phyloP scores from a whole-genome alignment of 1,284 basidiomycete species.

The Cutaneotrichosporon arboriforme region DNA sequence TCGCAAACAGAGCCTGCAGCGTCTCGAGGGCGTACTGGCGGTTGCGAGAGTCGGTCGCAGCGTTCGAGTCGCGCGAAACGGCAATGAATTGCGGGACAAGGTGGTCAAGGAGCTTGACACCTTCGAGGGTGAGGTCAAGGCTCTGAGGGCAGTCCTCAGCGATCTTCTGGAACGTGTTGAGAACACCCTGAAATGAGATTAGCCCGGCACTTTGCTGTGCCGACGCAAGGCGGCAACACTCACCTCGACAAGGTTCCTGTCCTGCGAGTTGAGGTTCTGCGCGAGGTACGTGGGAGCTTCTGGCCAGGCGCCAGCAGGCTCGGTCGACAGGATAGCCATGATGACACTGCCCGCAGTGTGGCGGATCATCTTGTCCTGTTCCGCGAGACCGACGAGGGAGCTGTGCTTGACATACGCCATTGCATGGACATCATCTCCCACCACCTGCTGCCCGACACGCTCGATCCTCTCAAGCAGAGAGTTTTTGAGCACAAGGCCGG shows the following conservation, averaged over 20 bases:
- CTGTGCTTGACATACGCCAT: conserved; percentile 74
- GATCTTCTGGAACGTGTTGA: conserved; percentile 89
- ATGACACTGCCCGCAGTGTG: conserved; percentile 88
- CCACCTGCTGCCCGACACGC: conserved; percentile 23
- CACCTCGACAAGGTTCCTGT: conserved; percentile 76
- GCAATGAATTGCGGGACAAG: conserved; percentile 93
- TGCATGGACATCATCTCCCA: conserved; percentile 46
- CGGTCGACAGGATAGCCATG: conserved; percentile 73
- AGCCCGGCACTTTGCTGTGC: not conserved
- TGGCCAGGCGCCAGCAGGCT: conserved; percentile 86
- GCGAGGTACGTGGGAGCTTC: conserved; percentile 81
- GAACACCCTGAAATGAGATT: conserved; percentile 64
- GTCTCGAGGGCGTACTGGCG: conserved; percentile 89
- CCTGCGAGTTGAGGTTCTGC: conserved; percentile 65
- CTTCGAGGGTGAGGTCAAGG: conserved; percentile 81
- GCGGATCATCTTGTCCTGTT: conserved; percentile 74
- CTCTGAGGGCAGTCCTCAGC: conserved; percentile 96
- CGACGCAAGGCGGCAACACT: too few relatives aligned
- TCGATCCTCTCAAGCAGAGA: conserved; percentile 50
- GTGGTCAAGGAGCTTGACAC: conserved; percentile 78
- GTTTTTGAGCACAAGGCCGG: conserved; percentile 96
- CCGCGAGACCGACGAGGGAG: conserved; percentile 73
- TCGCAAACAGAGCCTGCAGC: conserved; percentile 86
- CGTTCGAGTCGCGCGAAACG: conserved; percentile 63
- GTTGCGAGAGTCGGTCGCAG: conserved; percentile 57